Base-by-base conservation (phyloP, 108 stramenopile species). In the Nitzschia palea region DNA sequence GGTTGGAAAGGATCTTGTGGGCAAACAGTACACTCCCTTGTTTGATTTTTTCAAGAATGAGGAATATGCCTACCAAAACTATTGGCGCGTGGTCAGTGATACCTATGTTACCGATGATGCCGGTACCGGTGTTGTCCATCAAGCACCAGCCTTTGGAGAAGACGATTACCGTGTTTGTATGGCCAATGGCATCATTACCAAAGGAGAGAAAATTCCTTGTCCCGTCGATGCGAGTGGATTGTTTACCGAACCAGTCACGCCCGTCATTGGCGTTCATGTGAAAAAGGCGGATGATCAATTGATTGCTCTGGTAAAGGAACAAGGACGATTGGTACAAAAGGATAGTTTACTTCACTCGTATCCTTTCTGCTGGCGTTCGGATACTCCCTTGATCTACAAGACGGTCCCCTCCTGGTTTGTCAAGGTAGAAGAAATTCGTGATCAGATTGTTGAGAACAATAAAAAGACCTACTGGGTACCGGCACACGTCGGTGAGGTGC, bases 151-250 rank as follows among this genome's bases (percentile, higher is more conserved):
- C 32, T 99, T 99, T 78, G 99, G 99, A 63, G 99, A 99, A 74
- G 99, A 99, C 83, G 99, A 99, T 95, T 98, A 97, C 88, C 94
- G 99, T 30, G 99, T 99, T 17, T 99, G 99, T 79, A 53, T 98
- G 62, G 92, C 88, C 14, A 80, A 96, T 54, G 92, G 89, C 18
- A 79, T 99, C 33, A 95, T 99, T 70, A 60, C 63, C 20, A 97
- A 97, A 73, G 96, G 93, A n/a, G 77, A 45, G 12, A 95, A 97
- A 27, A 71, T 98, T 27, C 98, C 98, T 37, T 97, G 97, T 62
- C 98, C 98, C 43, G 94, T 98, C 17, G 98, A 98, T 87, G 78
- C 72, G 32, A 89, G 90, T 75, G 98, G 98, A n/a, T 54, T 84
- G 42, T 99, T 97, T 66, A 96, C 95, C 12, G 80, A 76, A 3